Conservation (phyloP, 208 protist genomes). For the Wallacemonas collosoma region DNA sequence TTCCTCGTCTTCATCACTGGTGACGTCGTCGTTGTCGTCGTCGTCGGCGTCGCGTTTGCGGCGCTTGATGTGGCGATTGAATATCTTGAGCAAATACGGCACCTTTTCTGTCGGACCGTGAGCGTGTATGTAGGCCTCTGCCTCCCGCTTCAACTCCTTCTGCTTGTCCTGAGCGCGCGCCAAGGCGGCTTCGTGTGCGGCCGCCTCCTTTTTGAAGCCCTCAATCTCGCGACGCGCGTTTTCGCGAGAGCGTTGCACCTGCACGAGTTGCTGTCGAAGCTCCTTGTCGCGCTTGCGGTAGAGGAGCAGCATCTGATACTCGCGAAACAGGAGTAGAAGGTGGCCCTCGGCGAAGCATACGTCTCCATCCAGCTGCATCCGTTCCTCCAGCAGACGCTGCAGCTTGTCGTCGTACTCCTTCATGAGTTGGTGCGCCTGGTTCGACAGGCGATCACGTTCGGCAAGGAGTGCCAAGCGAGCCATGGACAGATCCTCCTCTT, state of each 20-base stretch:
- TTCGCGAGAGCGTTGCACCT: slow-evolving; percentile 61
- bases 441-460: slow-evolving; percentile 65
- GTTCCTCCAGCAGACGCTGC: slow-evolving; percentile 75
- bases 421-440: slow-evolving; percentile 49
- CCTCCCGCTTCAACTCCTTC: slow-evolving; percentile 74
- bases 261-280: slow-evolving; percentile 61
- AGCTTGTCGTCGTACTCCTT: slow-evolving; percentile 80
- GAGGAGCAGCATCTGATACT: slow-evolving; percentile 94
- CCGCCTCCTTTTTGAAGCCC: slow-evolving; percentile 56
- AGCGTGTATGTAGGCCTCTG: slow-evolving; percentile 83
- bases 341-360: slow-evolving; percentile 93
- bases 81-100: slow-evolving; percentile 87
- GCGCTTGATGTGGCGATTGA: slow-evolving; percentile 94
- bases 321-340: slow-evolving; percentile 93
- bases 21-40: slow-evolving; percentile 68
- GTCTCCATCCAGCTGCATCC: slow-evolving; percentile 91
- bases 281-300: slow-evolving; percentile 92
- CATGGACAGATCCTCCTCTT: slow-evolving; percentile 87
- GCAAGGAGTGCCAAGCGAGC: slow-evolving; percentile 51
- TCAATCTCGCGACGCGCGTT: slow-evolving; percentile 60
- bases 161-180: slow-evolving; percentile 66
- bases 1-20: slow-evolving; percentile 73
- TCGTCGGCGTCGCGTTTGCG: slow-evolving; percentile 47
- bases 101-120: slow-evolving; percentile 70
- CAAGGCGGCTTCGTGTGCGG: slow-evolving; percentile 53